Base-by-base conservation (phyloP, 345 rosid species). In the Diplotaxis tenuifolia region DNA sequence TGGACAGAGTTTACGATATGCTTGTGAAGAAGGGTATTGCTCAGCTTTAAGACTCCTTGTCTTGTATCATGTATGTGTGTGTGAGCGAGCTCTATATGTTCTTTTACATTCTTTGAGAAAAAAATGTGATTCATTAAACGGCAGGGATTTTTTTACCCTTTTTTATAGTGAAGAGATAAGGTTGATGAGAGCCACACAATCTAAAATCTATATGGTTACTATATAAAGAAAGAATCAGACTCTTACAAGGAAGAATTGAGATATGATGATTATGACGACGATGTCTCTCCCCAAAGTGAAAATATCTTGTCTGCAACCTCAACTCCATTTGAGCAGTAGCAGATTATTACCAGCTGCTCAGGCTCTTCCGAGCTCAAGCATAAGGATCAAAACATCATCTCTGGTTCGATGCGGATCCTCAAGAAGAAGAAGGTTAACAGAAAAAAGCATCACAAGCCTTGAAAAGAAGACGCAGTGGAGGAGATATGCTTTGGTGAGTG, bases 401-500 rank as follows among this genome's bases (percentile, higher is more conserved):
- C 7, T 2, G 1, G 22, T 67, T 15, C 58, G 47, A 59, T 69
- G 79, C 15, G 40, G 42, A 20, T 27, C 74, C 53, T 69, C 40
- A 5, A 69, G 52, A 69, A 75, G 74, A 75, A 38, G 69, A 61
- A 42, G 15, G 47, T 22, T 36, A 18, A 2, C 19, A n/a, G 32
- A 22, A 4, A 29, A 63, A 71, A 29, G 14, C 8, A 7, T 1
- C 60, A 66, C 14, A 62, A 14, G 11, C 14, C 65, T 63, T 62
- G 79, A 53, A 62, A 77, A 70, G 58, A 79, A 71, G 68, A 79
- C 68, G 52, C 28, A 53, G 3, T 67, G 83, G 59, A 86, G 85
- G 4, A 25, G 28, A 79, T 23, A 74, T 62, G 69, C 79, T 75
- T 38, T 85, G 2, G 32, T 88, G 23, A 88, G 95, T 54, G 89